Percentiles rank a stretch among this genome's conserved stretches.
Conservation (phyloP, 768 basidiomycete genomes). For the Leccinum pellstonianum region DNA sequence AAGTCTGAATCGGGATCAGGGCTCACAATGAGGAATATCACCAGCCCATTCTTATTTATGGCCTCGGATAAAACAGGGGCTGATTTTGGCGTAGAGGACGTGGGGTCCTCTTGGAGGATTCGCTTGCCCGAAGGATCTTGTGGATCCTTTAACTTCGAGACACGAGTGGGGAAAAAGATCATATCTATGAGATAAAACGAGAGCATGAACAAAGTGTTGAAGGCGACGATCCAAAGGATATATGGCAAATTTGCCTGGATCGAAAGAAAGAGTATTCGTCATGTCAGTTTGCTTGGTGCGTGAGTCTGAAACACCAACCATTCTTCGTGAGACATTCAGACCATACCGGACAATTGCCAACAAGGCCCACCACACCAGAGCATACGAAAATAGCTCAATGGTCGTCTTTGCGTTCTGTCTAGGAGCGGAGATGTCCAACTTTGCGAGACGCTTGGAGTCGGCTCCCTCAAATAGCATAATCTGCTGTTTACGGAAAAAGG, state of each 20-base stretch:
- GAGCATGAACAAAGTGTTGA: conserved; percentile 82
- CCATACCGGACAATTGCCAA: conserved; percentile 40
- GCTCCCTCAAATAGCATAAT: conserved; percentile 18
- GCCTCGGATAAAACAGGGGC: conserved; percentile 67
- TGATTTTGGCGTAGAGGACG: conserved; percentile 14
- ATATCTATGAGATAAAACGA: conserved; percentile 79
- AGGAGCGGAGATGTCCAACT: conserved; percentile 28
- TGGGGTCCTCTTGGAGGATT: conserved; percentile 27
- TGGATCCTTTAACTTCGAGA: conserved; percentile 27
- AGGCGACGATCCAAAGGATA: conserved; percentile 85
- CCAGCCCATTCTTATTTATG: conserved; percentile 78
- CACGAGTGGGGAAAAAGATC: conserved; percentile 54
- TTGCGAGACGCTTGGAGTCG: conserved; percentile 2
- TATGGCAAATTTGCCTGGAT: conserved; percentile 86
- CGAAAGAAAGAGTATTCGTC: not conserved
- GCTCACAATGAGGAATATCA: conserved; percentile 79
- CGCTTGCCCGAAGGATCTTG: conserved; percentile 24
- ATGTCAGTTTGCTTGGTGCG: not conserved
- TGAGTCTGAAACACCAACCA: conserved; percentile 44
- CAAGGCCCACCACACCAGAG: conserved; percentile 74
- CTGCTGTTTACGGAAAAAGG: conserved; percentile 60
- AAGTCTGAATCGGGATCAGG: not conserved
- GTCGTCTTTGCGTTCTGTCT: conserved; percentile 73
- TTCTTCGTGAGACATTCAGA: conserved; percentile 53
- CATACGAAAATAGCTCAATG: conserved; percentile 73